Base-by-base conservation (phyloP, 192 early-diverging fungal species). In the Gorgonomyces haynaldii region DNA sequence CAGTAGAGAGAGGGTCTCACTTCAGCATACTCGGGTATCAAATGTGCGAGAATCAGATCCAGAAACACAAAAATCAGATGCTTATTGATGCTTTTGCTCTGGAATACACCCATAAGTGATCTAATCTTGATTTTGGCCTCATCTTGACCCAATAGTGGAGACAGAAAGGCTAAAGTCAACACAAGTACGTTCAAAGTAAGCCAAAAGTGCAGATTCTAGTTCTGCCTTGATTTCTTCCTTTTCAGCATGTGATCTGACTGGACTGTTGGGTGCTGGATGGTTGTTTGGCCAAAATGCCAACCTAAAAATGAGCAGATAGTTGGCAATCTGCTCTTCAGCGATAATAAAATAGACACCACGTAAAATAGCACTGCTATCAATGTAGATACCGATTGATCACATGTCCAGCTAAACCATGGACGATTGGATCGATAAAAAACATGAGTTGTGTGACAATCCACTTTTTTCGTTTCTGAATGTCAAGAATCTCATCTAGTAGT, bases 51-150 rank as follows among this genome's bases (percentile, higher is more conserved):
- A 16, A 64, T 46, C 8, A 52, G 24, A 31, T 65, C 63, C 21
- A 65, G 15, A 8, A 62, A 44, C 10, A 64, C 21, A 30, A 28
- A 65, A 21, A 65, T 4, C 4, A 65, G 37, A 32, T 65, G 63
- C 42, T 65, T 65, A 35, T 61, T 65, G 43, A 59, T 64, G 1
- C 28, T 17, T 42, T 61, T 40, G 45, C 37, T 31, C 22, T 65
- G 61, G 29, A 65, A 47, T 36, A 53, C 49, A 21, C 60, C 41
- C 1, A 65, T 15, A 17, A 64, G 37, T 5, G 38, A 30, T 29
- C 13, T 23, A 5, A 60, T 12, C 23, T 30, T 31, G 13, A 52
- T 42, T 13, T 63, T 26, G 8, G 53, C 42, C n/a, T 22, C 25
- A 9, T 65, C 38, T 29, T 37, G 7, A 10, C 53, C 42, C 7